Evolutionary conservation across 441 rosid species (phyloP).

Genomic region (Populus trichocarpa): DNA sequence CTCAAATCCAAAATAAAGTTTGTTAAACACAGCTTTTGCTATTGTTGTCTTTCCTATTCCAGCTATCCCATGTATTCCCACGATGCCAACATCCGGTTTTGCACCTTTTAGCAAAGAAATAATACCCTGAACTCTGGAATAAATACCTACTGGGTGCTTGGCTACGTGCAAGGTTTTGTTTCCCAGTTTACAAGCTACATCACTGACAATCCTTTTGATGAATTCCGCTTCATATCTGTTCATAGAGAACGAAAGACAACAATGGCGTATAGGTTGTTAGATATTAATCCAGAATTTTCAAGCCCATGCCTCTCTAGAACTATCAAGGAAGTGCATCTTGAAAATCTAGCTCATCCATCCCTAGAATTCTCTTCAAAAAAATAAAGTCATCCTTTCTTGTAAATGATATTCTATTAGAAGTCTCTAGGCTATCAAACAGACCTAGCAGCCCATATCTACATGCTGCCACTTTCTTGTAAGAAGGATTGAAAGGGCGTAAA

Average conservation of each 20-base stretch:
- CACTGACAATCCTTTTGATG: constrained; percentile 25
- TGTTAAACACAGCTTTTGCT: too few relatives aligned
- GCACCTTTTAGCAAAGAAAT: constrained; percentile 14
- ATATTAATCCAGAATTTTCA: background rate
- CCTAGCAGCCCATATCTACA: too few relatives aligned
- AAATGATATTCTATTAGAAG: too few relatives aligned
- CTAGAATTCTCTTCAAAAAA: too few relatives aligned
- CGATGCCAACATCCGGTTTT: too few relatives aligned
- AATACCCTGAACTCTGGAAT: constrained; percentile 21
- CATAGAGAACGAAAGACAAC: background rate
- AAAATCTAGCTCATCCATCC: too few relatives aligned
- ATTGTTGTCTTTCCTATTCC: too few relatives aligned
- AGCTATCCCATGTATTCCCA: too few relatives aligned
- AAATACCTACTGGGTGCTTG: background rate
- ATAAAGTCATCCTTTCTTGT: background rate
- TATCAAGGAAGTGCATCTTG: background rate
- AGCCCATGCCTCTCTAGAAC: background rate
- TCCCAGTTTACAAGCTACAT: constrained; percentile 17
- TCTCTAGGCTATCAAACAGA: too few relatives aligned
- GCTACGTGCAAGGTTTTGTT: constrained; percentile 4
- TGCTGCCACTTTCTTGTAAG: too few relatives aligned
- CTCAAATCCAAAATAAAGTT: too few relatives aligned
- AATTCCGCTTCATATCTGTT: constrained; percentile 31
- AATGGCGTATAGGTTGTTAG: background rate
- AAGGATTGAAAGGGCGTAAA: too few relatives aligned